Evolutionary conservation across 1,139 yeast species (phyloP).

Genomic region (Geotrichum phurueaensis): DNA sequence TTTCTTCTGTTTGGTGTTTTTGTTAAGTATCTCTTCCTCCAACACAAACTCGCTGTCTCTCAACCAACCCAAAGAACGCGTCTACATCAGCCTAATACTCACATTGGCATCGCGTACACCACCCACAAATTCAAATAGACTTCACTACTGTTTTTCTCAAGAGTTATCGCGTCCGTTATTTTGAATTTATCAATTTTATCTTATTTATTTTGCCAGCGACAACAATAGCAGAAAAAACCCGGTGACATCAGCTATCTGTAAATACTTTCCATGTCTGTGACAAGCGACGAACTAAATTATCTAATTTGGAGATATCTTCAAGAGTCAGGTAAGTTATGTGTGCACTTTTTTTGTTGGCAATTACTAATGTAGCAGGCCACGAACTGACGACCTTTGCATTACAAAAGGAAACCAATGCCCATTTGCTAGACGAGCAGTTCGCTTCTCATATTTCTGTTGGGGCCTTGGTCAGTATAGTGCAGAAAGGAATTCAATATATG

Average conservation of each 20-base stretch:
- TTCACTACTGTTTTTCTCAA: background rate
- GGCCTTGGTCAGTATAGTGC: constrained; percentile 70
- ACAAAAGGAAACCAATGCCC: constrained; percentile 65
- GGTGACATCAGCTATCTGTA: background rate
- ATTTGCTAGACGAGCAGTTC: constrained; percentile 50
- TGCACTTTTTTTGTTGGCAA: background rate
- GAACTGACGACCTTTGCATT: constrained; percentile 78
- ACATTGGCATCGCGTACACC: background rate
- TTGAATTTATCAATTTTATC: background rate
- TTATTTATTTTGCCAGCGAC: background rate
- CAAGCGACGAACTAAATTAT: constrained; percentile 82
- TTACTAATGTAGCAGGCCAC: constrained; percentile 31
- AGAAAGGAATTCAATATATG: constrained; percentile 73
- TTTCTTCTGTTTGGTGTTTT: background rate
- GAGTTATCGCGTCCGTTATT: background rate
- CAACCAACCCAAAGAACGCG: background rate
- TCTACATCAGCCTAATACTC: background rate
- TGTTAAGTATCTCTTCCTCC: background rate
- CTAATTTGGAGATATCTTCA: constrained; percentile 89
- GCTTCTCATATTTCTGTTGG: constrained; percentile 58
- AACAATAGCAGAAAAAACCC: background rate
- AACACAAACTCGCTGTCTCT: background rate
- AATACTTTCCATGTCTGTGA: constrained; percentile 58
- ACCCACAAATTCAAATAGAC: background rate
- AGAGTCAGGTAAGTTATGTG: constrained; percentile 56